Percentiles rank a stretch among this genome's conserved stretches.
phyloP scores from a whole-genome alignment of 495 filamentous ascomycete species.

The Tuber indicum region DNA sequence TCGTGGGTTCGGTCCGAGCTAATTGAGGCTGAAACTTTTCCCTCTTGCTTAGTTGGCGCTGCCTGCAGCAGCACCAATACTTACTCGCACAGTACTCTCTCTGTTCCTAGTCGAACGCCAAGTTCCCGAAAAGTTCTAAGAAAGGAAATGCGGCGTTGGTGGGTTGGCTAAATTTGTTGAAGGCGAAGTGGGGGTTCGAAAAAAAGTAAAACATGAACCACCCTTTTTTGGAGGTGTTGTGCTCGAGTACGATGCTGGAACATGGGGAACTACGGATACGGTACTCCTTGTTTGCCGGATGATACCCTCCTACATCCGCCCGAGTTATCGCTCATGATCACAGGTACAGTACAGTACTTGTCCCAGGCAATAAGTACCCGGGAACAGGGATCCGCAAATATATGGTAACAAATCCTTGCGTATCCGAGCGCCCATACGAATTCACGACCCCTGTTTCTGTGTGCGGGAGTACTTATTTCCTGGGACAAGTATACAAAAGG shows the following conservation, averaged over 20 bases:
- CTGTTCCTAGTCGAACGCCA: background rate
- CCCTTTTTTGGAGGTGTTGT: background rate
- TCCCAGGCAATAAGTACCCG: no score
- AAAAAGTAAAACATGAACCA: background rate
- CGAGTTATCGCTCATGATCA: background rate
- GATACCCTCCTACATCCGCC: background rate
- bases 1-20: background rate
- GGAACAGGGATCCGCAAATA: no score
- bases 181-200: background rate
- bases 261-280: background rate
- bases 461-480: background rate
- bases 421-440: no score
- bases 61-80: background rate
- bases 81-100: background rate
- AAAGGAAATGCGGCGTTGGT: background rate
- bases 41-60: conserved; percentile 2
- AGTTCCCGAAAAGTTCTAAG: background rate
- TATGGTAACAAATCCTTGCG: no score
- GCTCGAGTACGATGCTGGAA: background rate
- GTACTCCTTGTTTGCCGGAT: background rate
- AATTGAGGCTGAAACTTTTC: background rate
- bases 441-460: no score
- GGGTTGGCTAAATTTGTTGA: background rate
- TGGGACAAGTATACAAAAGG: background rate
- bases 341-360: no score